A percentile compares a stretch with the other conserved stretches of the same genome.
Evolutionary conservation across 2,329 filamentous ascomycete genomes (phyloP).

Genomic region (Lachnellula subtilissima): DNA sequence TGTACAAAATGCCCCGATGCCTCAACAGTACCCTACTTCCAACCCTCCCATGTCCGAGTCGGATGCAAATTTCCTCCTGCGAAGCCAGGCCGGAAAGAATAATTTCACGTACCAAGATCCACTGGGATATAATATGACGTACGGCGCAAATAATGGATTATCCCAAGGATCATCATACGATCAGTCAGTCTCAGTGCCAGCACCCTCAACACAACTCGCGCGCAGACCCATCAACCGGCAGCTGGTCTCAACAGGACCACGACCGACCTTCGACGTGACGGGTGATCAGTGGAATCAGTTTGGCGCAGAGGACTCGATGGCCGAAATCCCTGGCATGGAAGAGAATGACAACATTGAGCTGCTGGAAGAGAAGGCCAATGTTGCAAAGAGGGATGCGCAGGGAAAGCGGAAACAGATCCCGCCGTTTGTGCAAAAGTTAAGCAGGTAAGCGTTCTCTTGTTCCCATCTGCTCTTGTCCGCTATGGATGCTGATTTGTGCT

Average conservation of each 20-base stretch:
- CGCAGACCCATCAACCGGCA: constrained; percentile 31
- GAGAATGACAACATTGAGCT: constrained; percentile 71
- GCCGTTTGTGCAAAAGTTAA: constrained; percentile 95
- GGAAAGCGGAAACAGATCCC: constrained; percentile 93
- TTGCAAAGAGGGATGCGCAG: constrained; percentile 83
- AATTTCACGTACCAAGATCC: constrained; percentile 32
- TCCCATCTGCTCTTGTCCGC: constrained; percentile 1
- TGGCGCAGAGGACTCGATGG: constrained; percentile 31
- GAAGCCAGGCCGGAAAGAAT: constrained; percentile 39
- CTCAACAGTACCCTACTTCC: constrained; percentile 43
- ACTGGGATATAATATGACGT: constrained; percentile 27
- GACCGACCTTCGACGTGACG: constrained; percentile 22
- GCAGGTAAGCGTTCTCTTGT: constrained; percentile 62
- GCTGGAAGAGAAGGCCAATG: constrained; percentile 71
- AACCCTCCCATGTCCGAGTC: constrained; percentile 34
- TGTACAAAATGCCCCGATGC: constrained; percentile 48
- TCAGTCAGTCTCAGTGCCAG: constrained; percentile 15
- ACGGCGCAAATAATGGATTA: constrained; percentile 16
- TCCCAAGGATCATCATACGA: constrained; percentile 22
- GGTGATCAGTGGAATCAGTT: constrained; percentile 37
- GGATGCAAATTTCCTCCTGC: constrained; percentile 50
- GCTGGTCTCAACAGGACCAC: constrained; percentile 26
- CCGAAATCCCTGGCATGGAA: constrained; percentile 37
- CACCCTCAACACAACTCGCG: constrained; percentile 29
- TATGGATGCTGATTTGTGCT: constrained; percentile 19